phyloP scores from a whole-genome alignment of 2,329 filamentous ascomycete species.

The Aspergillus sp. region DNA sequence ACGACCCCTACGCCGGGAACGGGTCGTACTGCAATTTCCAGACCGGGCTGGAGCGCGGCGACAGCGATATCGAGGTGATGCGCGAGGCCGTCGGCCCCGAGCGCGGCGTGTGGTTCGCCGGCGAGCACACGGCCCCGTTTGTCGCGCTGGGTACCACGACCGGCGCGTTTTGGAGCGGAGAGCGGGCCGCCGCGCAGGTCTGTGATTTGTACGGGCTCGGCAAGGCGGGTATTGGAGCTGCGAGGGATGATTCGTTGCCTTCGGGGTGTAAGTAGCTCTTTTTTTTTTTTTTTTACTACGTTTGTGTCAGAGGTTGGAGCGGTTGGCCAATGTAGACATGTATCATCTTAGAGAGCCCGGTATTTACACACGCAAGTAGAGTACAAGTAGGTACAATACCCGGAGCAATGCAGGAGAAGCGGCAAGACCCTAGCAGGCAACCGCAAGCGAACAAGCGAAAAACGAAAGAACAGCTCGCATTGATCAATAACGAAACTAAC shows the following conservation, averaged over 20 bases:
- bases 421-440: too few relatives aligned
- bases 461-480: neutral
- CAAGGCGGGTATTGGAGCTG: constrained; percentile 11
- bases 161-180: constrained; percentile 86
- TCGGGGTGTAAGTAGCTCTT: too few relatives aligned
- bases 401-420: too few relatives aligned
- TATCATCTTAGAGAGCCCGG: neutral
- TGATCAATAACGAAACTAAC: neutral
- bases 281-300: neutral
- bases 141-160: constrained; percentile 80
- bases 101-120: constrained; percentile 71
- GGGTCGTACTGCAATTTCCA: constrained; percentile 85
- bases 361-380: neutral
- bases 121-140: constrained; percentile 85
- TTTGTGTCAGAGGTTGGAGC: neutral
- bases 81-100: constrained; percentile 42
- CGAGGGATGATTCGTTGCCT: too few relatives aligned
- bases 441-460: neutral
- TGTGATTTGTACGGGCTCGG: constrained; percentile 20
- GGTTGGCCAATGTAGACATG: neutral
- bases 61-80: constrained; percentile 59
- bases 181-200: constrained; percentile 58
- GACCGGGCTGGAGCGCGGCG: constrained; percentile 59
- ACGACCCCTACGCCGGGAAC: constrained; percentile 68
- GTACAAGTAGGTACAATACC: neutral